Percentiles rank a stretch among this genome's conserved stretches.
Conservation (phyloP, 805 yeast genomes). For the Lachancea lanzarotensis region DNA sequence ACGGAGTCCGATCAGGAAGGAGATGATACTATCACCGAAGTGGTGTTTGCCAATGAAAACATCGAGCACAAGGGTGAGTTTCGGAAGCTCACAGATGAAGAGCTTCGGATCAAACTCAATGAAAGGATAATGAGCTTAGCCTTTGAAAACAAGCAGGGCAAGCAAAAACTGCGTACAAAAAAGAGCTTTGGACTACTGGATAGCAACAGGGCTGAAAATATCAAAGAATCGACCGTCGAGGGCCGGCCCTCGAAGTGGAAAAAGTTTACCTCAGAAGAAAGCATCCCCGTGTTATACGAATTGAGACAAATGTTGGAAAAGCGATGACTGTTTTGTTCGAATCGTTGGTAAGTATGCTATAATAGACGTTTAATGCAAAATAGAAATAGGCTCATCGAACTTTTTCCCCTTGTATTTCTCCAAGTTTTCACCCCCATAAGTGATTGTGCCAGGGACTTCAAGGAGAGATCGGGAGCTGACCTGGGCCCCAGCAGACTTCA, state of each 20-base stretch:
- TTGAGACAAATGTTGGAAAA: slow-evolving; percentile 19
- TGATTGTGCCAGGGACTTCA: slow-evolving; percentile 71
- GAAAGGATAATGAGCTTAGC: slow-evolving; percentile 26
- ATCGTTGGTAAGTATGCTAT: neutral
- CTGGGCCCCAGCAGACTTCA: slow-evolving; percentile 59
- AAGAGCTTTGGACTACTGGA: slow-evolving; percentile 28
- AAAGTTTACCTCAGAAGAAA: slow-evolving; percentile 23
- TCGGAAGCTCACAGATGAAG: slow-evolving; percentile 23
- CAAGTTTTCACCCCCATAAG: slow-evolving; percentile 72
- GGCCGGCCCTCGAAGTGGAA: slow-evolving; percentile 19
- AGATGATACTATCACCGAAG: slow-evolving; percentile 2
- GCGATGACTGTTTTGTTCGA: neutral
- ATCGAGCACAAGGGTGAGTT: slow-evolving; percentile 8
- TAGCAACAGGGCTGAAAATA: slow-evolving; percentile 7
- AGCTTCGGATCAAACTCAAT: slow-evolving; percentile 23
- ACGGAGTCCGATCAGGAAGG: slow-evolving; percentile 10
- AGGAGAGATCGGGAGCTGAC: slow-evolving; percentile 45
- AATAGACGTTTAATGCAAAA: slow-evolving; percentile 1
- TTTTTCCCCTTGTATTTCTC: slow-evolving; percentile 46
- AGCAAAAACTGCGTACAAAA: slow-evolving; percentile 24
- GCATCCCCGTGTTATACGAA: slow-evolving; percentile 29
- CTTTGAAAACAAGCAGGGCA: slow-evolving; percentile 27
- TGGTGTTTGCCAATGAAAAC: slow-evolving; percentile 5
- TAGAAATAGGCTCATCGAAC: slow-evolving; percentile 20
- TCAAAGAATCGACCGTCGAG: neutral